phyloP scores from a whole-genome alignment of 345 rosid genomes.

The Streptanthus diversifolius region DNA sequence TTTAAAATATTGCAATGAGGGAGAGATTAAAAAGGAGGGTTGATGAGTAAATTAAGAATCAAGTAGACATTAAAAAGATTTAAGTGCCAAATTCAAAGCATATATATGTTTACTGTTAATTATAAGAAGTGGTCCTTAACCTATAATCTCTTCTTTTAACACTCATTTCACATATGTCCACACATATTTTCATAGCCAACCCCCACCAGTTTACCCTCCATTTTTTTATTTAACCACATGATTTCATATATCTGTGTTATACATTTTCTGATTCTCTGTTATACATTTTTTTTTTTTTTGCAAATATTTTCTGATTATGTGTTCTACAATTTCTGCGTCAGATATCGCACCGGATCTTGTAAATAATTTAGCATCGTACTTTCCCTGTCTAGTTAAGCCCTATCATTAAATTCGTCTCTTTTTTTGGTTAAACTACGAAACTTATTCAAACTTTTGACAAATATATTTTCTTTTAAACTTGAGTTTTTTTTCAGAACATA shows the following conservation, averaged over 20 bases:
- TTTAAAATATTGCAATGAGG: not conserved
- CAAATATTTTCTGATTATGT: not conserved
- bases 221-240: not conserved
- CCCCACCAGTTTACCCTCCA: constrained; percentile 5
- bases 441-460: not conserved
- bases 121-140: constrained; percentile 29
- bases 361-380: not conserved
- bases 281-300: too few species aligned
- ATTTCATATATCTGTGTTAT: not conserved
- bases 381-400: not conserved
- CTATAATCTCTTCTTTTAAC: constrained; percentile 27
- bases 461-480: not conserved
- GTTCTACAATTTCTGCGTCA: not conserved
- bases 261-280: not conserved
- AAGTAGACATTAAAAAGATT: constrained; percentile 25
- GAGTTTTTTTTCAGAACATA: not conserved
- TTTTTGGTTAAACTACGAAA: not conserved
- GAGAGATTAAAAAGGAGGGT: constrained; percentile 1
- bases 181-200: constrained; percentile 4
- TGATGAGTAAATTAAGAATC: constrained; percentile 11
- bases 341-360: not conserved
- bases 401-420: not conserved
- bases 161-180: constrained; percentile 23
- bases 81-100: constrained; percentile 19
- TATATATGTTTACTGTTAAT: constrained; percentile 16